phyloP scores from a whole-genome alignment of 352 stramenopile species.

The Phytophthora fragariae region DNA sequence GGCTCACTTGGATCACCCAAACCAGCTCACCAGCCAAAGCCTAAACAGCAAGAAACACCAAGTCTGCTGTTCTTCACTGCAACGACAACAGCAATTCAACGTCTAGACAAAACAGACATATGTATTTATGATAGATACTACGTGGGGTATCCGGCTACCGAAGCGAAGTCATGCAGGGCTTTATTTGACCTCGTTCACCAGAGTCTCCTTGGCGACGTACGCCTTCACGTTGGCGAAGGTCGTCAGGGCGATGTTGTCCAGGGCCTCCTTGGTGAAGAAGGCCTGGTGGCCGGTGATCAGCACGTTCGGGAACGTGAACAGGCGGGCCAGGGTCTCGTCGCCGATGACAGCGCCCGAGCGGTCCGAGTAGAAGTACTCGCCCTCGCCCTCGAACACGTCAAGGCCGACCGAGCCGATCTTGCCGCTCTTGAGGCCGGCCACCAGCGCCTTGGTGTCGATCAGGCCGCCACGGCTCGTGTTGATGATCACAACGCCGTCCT shows the following conservation, averaged over 20 bases:
- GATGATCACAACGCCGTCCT: conserved; percentile 88
- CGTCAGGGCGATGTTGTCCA: conserved; percentile 67
- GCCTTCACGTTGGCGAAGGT: conserved; percentile 77
- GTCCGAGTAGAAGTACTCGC: conserved; percentile 82
- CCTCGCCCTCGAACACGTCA: conserved; percentile 89
- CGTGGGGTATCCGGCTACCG: background rate
- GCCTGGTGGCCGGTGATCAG: conserved; percentile 83
- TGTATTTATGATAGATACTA: conserved; percentile 14
- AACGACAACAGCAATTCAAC: background rate
- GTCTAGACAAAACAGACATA: background rate
- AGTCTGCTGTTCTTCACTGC: too few relatives aligned
- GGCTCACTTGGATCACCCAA: too few relatives aligned
- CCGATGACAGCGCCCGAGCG: conserved; percentile 67
- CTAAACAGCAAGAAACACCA: too few relatives aligned
- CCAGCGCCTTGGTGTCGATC: conserved; percentile 83
- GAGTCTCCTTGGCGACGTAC: conserved; percentile 41
- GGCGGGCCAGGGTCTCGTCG: conserved; percentile 66
- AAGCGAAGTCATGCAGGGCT: background rate
- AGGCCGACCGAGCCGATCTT: conserved; percentile 82
- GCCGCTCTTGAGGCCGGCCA: conserved; percentile 78
- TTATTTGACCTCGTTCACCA: conserved; percentile 63
- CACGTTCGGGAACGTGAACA: conserved; percentile 85
- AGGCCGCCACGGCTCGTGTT: conserved; percentile 90
- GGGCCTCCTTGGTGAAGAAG: conserved; percentile 82
- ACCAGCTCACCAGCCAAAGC: too few relatives aligned